Base-by-base conservation (phyloP, 805 yeast species). In the Ogataea wickerhamii region DNA sequence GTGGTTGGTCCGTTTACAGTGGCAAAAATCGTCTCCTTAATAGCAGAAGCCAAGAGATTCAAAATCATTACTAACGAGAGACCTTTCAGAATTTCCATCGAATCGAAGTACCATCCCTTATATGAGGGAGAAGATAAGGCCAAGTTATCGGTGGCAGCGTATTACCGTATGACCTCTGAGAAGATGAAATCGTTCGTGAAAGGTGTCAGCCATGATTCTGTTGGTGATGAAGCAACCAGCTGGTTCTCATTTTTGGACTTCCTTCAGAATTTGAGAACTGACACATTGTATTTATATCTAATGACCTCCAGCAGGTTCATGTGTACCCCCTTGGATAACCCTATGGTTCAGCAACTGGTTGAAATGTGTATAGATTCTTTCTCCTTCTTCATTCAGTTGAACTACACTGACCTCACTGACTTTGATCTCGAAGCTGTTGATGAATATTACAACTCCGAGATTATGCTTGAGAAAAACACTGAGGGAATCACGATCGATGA, bases 231-330 rank as follows among this genome's bases (percentile, higher is more conserved):
- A n/a, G 17, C 43, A 1, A 33, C 40, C 6, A 32, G 44, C 33
- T 56, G 60, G 56, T 53, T 36, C 33, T 56, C 61, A 7, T 53
- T 50, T 34, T 56, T 48, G 32, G 63, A 58, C 45, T 49, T 53
- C 32, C 40, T 52, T 13, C 58, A 57, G 18, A 51, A 47, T 14
- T 23, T 47, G n/a, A 67, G 71, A 38, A 51, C 63, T 48, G 42
- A 60, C 59, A 34, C 66, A 56, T 19, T 54, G 58, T 33, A 60
- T 62, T 23, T 68, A 61, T 25, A 63, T 53, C 44, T 64, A 56
- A 32, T 62, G 56, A 44, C 62, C 45, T 31, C 54, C 55, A 33
- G 48, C 48, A 26, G 53, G 47, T 48, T 53, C 19, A 19, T 56
- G 35, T 49, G 47, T 5, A n/a, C 43, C 13, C 27, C 42, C 4